A percentile compares a stretch with the other conserved stretches of the same genome.
These are phyloP conservation scores for Bonia amplexicaulis DNA, from an alignment of 176 grass and related monocot genomes.

Conservation along the genomic window DNA sequence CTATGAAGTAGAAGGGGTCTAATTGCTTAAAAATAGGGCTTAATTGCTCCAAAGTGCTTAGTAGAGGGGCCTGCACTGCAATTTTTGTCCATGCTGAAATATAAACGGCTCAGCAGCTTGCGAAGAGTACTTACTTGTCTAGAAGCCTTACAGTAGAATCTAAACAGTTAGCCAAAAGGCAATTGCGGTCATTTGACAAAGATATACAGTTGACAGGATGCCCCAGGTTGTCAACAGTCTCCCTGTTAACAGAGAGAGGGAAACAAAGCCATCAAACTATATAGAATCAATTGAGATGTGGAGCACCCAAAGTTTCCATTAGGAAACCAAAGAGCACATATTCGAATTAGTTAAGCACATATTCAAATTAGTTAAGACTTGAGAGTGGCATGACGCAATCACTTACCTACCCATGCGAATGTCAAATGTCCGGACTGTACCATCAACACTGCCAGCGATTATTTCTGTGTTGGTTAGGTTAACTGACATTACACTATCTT, in stretches of 20 bases:
- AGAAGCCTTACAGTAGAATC: slow-evolving; percentile 86
- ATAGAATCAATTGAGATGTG: not conserved
- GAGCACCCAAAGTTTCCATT: not conserved
- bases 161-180: slow-evolving; percentile 83
- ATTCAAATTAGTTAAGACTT: not conserved
- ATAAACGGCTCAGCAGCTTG: not conserved
- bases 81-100: not conserved
- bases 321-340: not conserved
- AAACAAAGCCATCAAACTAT: slow-evolving; percentile 1
- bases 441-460: slow-evolving; percentile 95
- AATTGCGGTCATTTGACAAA: slow-evolving; percentile 89
- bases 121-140: slow-evolving; percentile 56
- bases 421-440: slow-evolving; percentile 84
- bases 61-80: not conserved
- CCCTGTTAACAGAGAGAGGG: slow-evolving; percentile 45
- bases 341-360: not conserved
- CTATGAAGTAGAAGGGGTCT: slow-evolving; percentile 1
- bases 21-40: not conserved
- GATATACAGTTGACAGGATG: slow-evolving; percentile 88
- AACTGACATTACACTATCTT: slow-evolving; percentile 97
- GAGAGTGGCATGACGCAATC: not conserved
- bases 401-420: slow-evolving; percentile 93
- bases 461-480: slow-evolving; percentile 84
- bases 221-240: slow-evolving; percentile 75
- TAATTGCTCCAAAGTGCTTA: not conserved